Percentiles rank a stretch among this genome's conserved stretches.
Conservation (phyloP, 2,329 filamentous ascomycete species). For the Claviceps purpurea region DNA sequence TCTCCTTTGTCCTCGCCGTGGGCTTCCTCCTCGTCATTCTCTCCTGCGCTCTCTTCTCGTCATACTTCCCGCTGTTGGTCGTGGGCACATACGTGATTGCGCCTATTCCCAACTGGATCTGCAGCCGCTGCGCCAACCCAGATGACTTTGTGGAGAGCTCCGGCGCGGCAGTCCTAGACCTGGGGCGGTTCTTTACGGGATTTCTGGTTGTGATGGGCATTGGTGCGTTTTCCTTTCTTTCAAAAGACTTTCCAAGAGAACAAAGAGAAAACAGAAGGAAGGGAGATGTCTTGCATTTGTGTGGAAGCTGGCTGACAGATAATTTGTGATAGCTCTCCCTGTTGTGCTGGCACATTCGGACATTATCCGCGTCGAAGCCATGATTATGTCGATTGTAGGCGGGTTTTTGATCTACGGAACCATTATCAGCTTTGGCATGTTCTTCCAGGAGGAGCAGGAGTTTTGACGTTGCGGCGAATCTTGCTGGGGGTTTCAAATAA, state of each 20-base stretch:
- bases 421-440: slow-evolving; percentile 95
- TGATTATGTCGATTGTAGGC: slow-evolving; percentile 89
- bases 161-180: slow-evolving; percentile 74
- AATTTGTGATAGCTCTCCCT: slow-evolving; percentile 54
- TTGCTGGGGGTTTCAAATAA: not conserved
- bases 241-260: not conserved
- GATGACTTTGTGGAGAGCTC: slow-evolving; percentile 90
- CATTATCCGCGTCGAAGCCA: slow-evolving; percentile 70
- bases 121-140: slow-evolving; percentile 71
- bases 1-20: slow-evolving; percentile 97
- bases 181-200: slow-evolving; percentile 86
- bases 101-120: slow-evolving; percentile 94
- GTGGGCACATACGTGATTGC: slow-evolving; percentile 92
- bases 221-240: slow-evolving; percentile 41
- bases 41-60: slow-evolving; percentile 86
- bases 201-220: slow-evolving; percentile 97
- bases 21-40: slow-evolving; percentile 98
- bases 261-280: not conserved
- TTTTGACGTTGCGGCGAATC: slow-evolving; percentile 44
- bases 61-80: slow-evolving; percentile 89
- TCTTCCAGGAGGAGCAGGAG: slow-evolving; percentile 95
- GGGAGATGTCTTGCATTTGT: not conserved
- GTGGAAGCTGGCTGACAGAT: not conserved
- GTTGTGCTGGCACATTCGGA: slow-evolving; percentile 76
- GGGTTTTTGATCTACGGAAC: slow-evolving; percentile 94